Evolutionary conservation across 1,139 yeast genomes (phyloP), one percentile per base, ranked within the genome.

Genomic region (Ashbya aceris): DNA sequence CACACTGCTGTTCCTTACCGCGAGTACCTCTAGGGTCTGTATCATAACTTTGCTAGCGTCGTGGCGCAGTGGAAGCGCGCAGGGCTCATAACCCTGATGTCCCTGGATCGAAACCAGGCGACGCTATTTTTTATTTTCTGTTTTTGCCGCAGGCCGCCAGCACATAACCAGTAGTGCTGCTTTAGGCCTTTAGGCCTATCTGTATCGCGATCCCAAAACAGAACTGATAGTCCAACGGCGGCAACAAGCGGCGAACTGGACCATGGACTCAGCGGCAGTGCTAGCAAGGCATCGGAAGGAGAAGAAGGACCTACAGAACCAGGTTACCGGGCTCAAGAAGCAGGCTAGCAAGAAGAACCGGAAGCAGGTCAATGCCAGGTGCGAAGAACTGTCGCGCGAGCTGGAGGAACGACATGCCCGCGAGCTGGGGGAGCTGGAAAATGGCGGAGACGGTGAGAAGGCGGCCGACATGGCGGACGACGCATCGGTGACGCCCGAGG

Each of bases 61-160:
- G 87, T 83, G 93, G 91, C 95, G 95, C 95, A 84, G 95, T 79
- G 95, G 95, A 83, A 84, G 95, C 95, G 95, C 93, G 94, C 94
- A 82, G 94, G 93, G 93, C 93, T 83, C 93, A 85, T 86, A 86
- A 86, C 96, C 95, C 95, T 84, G 95, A 85, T 82, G 95, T 84
- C 95, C 93, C 79, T 74, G 93, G 95, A 86, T 86, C 96, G 95
- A 86, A 84, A 86, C 96, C 89, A 74, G 80, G 93, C 91, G 83
- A 83, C 93, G 95, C 95, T 85, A 84, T 51, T 47, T 54, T 49
- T 47, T 49, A 49, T 40, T 42, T 35, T 45, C n/a, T n/a, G 36
- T 39, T 30, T 30, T 17, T 17, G 23, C 23, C 23, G 23, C 23
- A 6, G 23, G 23, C 23, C 23, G 23, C 23, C 23, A 17, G 23